A percentile compares a stretch with the other conserved stretches of the same genome.
Conservation (phyloP, 2,329 filamentous ascomycete genomes). For the Colletotrichum higginsianum region DNA sequence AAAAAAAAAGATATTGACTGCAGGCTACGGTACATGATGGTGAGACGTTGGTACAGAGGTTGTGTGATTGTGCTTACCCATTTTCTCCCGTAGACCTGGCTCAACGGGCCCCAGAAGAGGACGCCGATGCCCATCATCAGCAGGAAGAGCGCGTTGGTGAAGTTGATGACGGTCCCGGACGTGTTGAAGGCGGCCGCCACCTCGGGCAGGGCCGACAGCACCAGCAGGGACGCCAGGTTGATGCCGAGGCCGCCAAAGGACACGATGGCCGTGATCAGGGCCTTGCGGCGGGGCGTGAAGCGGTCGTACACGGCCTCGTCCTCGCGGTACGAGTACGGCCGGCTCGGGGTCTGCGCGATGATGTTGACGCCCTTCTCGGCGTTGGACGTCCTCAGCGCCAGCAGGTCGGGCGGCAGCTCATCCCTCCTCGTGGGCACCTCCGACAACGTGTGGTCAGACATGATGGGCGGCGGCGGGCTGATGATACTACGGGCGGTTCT, state of each 20-base stretch:
- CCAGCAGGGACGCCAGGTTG: constrained; percentile 37
- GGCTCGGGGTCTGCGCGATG: constrained; percentile 33
- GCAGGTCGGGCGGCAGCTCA: constrained; percentile 23
- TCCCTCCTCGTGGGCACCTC: constrained; percentile 33
- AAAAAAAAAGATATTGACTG: too few species aligned
- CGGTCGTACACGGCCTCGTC: constrained; percentile 44
- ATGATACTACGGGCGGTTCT: not conserved
- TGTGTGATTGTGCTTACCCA: constrained; percentile 53
- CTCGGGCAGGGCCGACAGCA: constrained; percentile 81
- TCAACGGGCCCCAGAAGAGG: constrained; percentile 77
- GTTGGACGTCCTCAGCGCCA: constrained; percentile 34
- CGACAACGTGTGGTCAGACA: constrained; percentile 34
- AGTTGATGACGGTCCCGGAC: constrained; percentile 77
- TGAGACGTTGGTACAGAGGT: constrained; percentile 48
- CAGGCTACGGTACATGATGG: constrained; percentile 25
- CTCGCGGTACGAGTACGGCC: constrained; percentile 37
- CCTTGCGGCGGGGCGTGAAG: constrained; percentile 45
- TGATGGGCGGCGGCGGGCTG: not conserved
- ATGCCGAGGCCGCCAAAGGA: constrained; percentile 35
- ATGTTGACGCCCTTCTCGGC: constrained; percentile 41
- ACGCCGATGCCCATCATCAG: constrained; percentile 79
- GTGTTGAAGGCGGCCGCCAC: constrained; percentile 77
- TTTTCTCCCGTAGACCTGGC: constrained; percentile 69
- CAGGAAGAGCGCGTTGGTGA: constrained; percentile 79
- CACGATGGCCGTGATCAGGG: constrained; percentile 45